A percentile compares a stretch with the other conserved stretches of the same genome.
phyloP scores from a whole-genome alignment of 495 filamentous ascomycete species.

The Aspergillus indologenus region DNA sequence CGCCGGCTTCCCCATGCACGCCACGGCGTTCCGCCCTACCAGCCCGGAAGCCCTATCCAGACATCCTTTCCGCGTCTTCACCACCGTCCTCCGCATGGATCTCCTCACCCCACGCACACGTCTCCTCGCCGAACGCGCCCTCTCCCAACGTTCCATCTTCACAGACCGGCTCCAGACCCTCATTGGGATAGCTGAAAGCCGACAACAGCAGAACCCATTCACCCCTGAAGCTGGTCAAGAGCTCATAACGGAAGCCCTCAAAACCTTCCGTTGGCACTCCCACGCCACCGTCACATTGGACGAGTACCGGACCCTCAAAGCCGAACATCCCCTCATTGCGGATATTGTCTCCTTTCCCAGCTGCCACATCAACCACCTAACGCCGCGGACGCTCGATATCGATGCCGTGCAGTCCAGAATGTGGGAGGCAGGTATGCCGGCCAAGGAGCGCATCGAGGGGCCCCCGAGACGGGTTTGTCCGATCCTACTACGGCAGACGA shows the following conservation, averaged over 20 bases:
- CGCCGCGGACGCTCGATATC: slow-evolving; percentile 45
- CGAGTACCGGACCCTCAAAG: slow-evolving; percentile 35
- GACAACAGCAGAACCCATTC: slow-evolving; percentile 15
- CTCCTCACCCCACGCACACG: slow-evolving; percentile 31
- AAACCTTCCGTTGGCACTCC: slow-evolving; percentile 42
- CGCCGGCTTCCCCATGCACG: slow-evolving; percentile 44
- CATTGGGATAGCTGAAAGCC: slow-evolving; percentile 22
- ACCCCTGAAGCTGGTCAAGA: slow-evolving; percentile 20
- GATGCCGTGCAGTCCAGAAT: slow-evolving; percentile 35
- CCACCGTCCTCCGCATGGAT: slow-evolving; percentile 38
- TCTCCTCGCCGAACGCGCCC: slow-evolving; percentile 22
- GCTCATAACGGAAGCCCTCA: slow-evolving; percentile 34
- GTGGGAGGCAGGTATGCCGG: slow-evolving; percentile 30
- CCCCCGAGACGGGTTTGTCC: slow-evolving; percentile 35
- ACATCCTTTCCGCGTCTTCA: slow-evolving; percentile 45
- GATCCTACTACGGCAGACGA: slow-evolving; percentile 42
- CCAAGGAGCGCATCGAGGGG: slow-evolving; percentile 42
- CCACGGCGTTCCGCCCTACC: slow-evolving; percentile 39
- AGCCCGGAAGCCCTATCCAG: slow-evolving; percentile 23
- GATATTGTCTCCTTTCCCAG: slow-evolving; percentile 41
- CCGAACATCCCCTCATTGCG: slow-evolving; percentile 40
- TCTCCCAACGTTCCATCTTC: slow-evolving; percentile 38
- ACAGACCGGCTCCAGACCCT: slow-evolving; percentile 27
- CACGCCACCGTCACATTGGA: slow-evolving; percentile 33
- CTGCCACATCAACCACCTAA: slow-evolving; percentile 47